Conservation (phyloP, 2,329 filamentous ascomycete species). For the Chaetomiaceae sp. region DNA sequence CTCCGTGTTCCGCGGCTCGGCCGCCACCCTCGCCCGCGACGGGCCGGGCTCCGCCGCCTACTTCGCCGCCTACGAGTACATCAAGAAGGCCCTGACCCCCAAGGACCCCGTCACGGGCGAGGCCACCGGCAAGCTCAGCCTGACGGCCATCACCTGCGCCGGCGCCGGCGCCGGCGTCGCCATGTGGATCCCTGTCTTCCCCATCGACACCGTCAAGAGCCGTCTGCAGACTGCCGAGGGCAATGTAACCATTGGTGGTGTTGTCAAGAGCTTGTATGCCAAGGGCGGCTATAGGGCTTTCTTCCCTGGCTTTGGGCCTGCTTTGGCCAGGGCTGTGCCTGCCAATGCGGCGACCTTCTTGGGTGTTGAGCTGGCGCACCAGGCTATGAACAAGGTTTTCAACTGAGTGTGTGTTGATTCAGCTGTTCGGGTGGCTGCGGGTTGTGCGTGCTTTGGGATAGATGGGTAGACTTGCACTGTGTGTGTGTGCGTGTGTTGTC, state of each 20-base stretch:
- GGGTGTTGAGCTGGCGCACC: constrained; percentile 77
- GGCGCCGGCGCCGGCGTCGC: constrained; percentile 89
- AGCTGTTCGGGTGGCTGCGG: neutral
- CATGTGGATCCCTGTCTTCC: constrained; percentile 99
- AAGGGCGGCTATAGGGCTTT: constrained; percentile 84
- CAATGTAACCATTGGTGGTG: constrained; percentile 71
- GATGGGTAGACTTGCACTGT: neutral
- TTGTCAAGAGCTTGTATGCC: constrained; percentile 76
- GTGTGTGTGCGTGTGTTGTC: neutral
- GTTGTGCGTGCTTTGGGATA: neutral
- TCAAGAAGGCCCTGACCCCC: constrained; percentile 83
- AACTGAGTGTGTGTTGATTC: constrained; percentile 6
- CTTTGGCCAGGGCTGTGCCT: constrained; percentile 85
- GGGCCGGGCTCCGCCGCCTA: constrained; percentile 91
- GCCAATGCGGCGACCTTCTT: constrained; percentile 95
- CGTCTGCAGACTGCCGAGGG: constrained; percentile 87
- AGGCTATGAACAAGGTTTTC: constrained; percentile 74
- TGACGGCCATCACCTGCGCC: constrained; percentile 77
- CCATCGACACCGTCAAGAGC: constrained; percentile 93
- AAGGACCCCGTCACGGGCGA: constrained; percentile 69
- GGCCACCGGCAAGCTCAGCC: constrained; percentile 69
- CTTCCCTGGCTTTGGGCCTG: constrained; percentile 94
- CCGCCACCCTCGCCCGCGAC: constrained; percentile 88
- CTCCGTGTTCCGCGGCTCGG: constrained; percentile 85
- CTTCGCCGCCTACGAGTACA: constrained; percentile 94